These are phyloP conservation scores for Arxiozyma heterogenica DNA, from an alignment of 1,139 yeast genomes.

Conservation along the genomic window DNA sequence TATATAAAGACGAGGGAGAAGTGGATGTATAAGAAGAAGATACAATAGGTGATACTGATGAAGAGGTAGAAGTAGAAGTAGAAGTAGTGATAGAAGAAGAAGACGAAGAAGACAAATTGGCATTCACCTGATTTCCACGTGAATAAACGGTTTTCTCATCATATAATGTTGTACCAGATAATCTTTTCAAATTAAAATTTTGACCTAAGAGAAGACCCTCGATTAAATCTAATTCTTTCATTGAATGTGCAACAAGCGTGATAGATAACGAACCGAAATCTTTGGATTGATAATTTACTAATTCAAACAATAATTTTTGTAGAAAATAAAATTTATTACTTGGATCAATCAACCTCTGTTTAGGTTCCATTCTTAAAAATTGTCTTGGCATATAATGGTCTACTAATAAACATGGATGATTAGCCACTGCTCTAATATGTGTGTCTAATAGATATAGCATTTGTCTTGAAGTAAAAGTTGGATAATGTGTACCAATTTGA, in stretches of 20 bases:
- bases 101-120: not conserved
- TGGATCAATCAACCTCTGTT: conserved; percentile 42
- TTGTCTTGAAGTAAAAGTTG: conserved; percentile 26
- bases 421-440: conserved; percentile 42
- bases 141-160: conserved; percentile 29
- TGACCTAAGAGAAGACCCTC: conserved; percentile 63
- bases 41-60: conserved; percentile 7
- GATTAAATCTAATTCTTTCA: conserved; percentile 60
- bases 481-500: conserved; percentile 6
- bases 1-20: conserved; percentile 19
- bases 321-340: conserved; percentile 54
- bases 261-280: conserved; percentile 23
- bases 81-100: not conserved
- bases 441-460: conserved; percentile 39
- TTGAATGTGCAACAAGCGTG: conserved; percentile 49
- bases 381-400: conserved; percentile 70
- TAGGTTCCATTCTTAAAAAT: conserved; percentile 53
- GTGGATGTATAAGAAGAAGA: conserved; percentile 19
- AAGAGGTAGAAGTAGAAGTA: not conserved
- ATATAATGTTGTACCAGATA: conserved; percentile 52
- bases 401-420: conserved; percentile 61
- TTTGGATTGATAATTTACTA: conserved; percentile 14
- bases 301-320: conserved; percentile 40
- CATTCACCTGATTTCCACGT: not conserved
- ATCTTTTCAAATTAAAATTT: conserved; percentile 45